Evolutionary conservation across 1,139 yeast genomes (phyloP).

Genomic region (Geotrichum restrictum): DNA sequence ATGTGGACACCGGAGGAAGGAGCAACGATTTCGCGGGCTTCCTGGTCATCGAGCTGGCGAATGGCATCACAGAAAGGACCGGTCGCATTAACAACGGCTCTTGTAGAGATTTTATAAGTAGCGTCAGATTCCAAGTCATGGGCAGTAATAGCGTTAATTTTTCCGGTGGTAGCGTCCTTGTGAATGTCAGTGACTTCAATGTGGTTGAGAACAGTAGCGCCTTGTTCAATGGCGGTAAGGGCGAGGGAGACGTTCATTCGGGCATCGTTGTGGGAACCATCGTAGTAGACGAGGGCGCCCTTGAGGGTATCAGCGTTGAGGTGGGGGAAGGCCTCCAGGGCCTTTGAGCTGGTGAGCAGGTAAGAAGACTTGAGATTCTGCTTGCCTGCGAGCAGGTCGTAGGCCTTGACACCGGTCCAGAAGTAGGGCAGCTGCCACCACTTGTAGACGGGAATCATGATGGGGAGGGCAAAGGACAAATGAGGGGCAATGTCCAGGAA

Average conservation of each 20-base stretch:
- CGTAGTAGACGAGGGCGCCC: conserved; percentile 91
- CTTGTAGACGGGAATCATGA: conserved; percentile 89
- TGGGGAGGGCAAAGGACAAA: conserved; percentile 79
- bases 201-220: conserved; percentile 88
- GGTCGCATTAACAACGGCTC: conserved; percentile 83
- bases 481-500: conserved; percentile 93
- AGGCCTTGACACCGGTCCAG: conserved; percentile 86
- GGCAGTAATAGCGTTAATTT: conserved; percentile 72
- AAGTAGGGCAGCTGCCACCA: conserved; percentile 97
- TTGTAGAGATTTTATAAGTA: conserved; percentile 52
- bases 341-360: conserved; percentile 61
- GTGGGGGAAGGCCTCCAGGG: conserved; percentile 82
- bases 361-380: conserved; percentile 81
- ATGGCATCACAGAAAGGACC: conserved; percentile 88
- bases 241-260: conserved; percentile 87
- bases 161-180: conserved; percentile 56
- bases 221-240: conserved; percentile 75
- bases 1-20: conserved; percentile 94
- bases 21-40: conserved; percentile 70
- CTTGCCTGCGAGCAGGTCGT: conserved; percentile 88
- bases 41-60: conserved; percentile 72
- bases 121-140: conserved; percentile 59
- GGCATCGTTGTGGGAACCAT: conserved; percentile 90
- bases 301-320: conserved; percentile 73
- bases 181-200: conserved; percentile 71